Percentiles rank a stretch among this genome's conserved stretches.
Conservation (phyloP, 176 grass and related monocot species). For the Dendrocalamus sinicus region DNA sequence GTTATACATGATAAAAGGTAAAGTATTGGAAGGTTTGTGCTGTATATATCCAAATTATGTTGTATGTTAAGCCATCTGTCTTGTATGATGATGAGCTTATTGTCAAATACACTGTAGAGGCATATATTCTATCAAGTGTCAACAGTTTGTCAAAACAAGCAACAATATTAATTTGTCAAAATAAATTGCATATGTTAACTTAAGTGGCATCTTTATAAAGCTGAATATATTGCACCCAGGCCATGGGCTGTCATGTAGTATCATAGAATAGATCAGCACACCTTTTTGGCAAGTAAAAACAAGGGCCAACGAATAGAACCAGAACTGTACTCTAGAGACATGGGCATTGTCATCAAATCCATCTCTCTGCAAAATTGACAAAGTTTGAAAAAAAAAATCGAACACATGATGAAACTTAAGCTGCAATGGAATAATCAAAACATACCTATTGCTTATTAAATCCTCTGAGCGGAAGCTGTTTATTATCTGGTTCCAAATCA, state of each 20-base stretch:
- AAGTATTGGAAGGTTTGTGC: too few relatives aligned
- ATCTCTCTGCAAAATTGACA: conserved; percentile 67
- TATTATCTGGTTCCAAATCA: conserved; percentile 94
- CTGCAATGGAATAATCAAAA: conserved; percentile 24
- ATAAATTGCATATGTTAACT: neutral
- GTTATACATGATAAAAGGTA: too few relatives aligned
- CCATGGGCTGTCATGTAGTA: neutral
- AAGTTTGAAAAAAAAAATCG: conserved; percentile 13
- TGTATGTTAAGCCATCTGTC: too few relatives aligned
- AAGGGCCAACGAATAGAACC: conserved; percentile 77
- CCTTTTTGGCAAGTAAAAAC: conserved; percentile 93
- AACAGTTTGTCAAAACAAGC: conserved; percentile 3
- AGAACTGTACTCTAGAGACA: conserved; percentile 58
- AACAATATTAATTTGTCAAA: conserved; percentile 5
- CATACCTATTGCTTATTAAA: conserved; percentile 86
- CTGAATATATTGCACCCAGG: conserved; percentile 10
- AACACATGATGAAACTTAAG: conserved; percentile 25
- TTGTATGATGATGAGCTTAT: too few relatives aligned
- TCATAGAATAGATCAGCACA: conserved; percentile 46
- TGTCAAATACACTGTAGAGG: neutral
- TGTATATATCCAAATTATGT: too few relatives aligned
- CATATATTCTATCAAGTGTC: neutral
- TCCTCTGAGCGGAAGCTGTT: conserved; percentile 81
- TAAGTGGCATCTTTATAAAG: neutral
- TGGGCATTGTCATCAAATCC: conserved; percentile 95